Base-by-base conservation (phyloP, 2,329 filamentous ascomycete genomes). In the Colletotrichum brevisporum region DNA sequence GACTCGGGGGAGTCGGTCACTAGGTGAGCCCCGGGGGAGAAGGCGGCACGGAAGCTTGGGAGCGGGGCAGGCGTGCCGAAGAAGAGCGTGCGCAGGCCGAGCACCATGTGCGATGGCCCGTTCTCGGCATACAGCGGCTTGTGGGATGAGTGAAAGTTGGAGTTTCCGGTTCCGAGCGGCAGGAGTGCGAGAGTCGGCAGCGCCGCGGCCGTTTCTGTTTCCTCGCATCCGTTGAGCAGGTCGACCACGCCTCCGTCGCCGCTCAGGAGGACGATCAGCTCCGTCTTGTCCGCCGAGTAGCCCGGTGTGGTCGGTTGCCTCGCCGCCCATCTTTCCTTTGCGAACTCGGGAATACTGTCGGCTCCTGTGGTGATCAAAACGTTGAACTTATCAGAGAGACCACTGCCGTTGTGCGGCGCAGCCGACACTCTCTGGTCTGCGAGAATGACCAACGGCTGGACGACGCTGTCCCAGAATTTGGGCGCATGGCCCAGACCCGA, bases 231-330 rank as follows among this genome's bases (percentile, higher is more conserved):
- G 76, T 98, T 97, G 68, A 97, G 84, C 1, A 96, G 83, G 74
- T 98, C 95, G 18, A 94, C 87, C 2, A 97, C 80, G 6, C 94
- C 95, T 15, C 95, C 95, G 78, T 98, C 95, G 6, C 95, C 95
- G 56, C 92, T 95, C 5, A 98, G 85, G 13, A 98, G 86, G 36
- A 98, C 81, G 27, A 98, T 85, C 0, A 90, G 90, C 75, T 91
- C 59, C 31, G 71, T 60, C 60, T 70, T 63, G n/a, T 66, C 47
- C 26, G 39, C 43, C 5, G 66, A 36, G 31, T 63, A 43, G 3
- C 24, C 64, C 1, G 41, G n/a, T 2, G 48, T 18, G 9, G 56
- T 73, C 1, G 83, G 83, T 9, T 10, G 15, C 2, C 59, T 79
- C 63, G 65, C 81, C 24, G 78, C 75, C 75, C 81, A 78, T 13